phyloP scores from a whole-genome alignment of 2,329 filamentous ascomycete genomes.

The Xylariales sp. region DNA sequence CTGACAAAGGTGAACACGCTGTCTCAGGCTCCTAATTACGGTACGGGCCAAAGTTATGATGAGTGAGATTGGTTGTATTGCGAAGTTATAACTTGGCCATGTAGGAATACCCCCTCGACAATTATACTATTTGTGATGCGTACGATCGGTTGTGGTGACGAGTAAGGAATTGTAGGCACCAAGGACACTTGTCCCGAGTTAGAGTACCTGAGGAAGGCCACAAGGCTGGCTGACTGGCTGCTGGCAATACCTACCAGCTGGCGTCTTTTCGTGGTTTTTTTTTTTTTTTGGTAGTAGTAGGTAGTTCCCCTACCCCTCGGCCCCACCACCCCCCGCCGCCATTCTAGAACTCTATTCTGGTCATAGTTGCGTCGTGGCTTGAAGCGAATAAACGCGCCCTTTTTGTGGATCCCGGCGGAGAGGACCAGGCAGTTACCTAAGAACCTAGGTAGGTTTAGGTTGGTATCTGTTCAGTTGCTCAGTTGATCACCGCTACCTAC shows the following conservation, averaged over 20 bases:
- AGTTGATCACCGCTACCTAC: too few species aligned
- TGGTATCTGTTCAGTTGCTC: too few species aligned
- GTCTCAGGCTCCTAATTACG: background rate
- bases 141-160: constrained; percentile 8
- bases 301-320: too few species aligned
- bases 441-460: too few species aligned
- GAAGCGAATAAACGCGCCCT: background rate
- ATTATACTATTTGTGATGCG: background rate
- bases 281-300: background rate
- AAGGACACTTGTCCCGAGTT: constrained; percentile 40
- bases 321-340: too few species aligned
- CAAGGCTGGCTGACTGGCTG: constrained; percentile 1
- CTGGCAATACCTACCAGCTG: background rate
- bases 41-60: background rate
- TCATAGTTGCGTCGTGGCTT: background rate
- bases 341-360: background rate
- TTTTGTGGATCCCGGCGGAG: background rate
- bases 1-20: background rate
- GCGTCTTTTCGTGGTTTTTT: background rate
- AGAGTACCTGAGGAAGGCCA: constrained; percentile 15
- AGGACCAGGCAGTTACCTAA: too few species aligned
- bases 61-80: background rate
- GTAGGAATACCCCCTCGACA: background rate
- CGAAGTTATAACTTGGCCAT: background rate
- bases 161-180: constrained; percentile 3